Percentiles rank a stretch among this genome's conserved stretches.
Evolutionary conservation across 2,329 filamentous ascomycete genomes (phyloP).

Genomic region (Calonectria henricotiae): DNA sequence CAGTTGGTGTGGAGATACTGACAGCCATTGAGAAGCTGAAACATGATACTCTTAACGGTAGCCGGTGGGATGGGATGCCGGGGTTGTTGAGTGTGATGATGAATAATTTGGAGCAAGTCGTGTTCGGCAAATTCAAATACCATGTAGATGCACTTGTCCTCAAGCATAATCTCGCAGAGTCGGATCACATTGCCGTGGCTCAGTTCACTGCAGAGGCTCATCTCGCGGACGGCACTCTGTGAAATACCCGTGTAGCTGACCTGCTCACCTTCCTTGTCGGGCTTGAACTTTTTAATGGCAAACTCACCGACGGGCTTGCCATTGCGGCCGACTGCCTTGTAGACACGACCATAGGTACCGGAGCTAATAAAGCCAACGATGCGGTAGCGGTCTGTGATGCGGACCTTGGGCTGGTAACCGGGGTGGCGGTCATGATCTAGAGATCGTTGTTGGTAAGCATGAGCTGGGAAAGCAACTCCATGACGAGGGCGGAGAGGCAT

Average conservation of each 20-base stretch:
- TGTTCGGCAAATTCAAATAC: conserved; percentile 99
- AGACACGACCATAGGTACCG: conserved; percentile 97
- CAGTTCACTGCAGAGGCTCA: conserved; percentile 96
- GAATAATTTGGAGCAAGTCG: conserved; percentile 96
- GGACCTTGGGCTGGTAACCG: conserved; percentile 83
- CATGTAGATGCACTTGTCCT: conserved; percentile 99
- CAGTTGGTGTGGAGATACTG: conserved; percentile 97
- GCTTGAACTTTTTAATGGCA: conserved; percentile 99
- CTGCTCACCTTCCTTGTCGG: conserved; percentile 96
- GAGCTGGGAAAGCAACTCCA: conserved; percentile 51
- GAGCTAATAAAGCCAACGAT: conserved; percentile 99
- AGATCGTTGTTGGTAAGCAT: conserved; percentile 55
- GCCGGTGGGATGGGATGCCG: conserved; percentile 89
- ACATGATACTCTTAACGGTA: conserved; percentile 95
- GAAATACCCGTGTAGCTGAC: conserved; percentile 98
- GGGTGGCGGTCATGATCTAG: conserved; percentile 71
- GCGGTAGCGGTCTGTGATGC: conserved; percentile 93
- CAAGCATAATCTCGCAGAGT: conserved; percentile 94
- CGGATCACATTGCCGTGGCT: conserved; percentile 91
- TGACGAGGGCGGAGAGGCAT: conserved; percentile 59
- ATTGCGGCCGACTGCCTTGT: conserved; percentile 87
- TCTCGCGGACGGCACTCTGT: conserved; percentile 96
- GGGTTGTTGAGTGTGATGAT: conserved; percentile 93
- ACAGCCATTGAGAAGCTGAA: conserved; percentile 94
- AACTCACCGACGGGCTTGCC: conserved; percentile 78